Percentiles rank a stretch among this genome's conserved stretches.
These are phyloP conservation scores for Agaricus bisporus DNA, from an alignment of 768 basidiomycete genomes.

Conservation along the genomic window DNA sequence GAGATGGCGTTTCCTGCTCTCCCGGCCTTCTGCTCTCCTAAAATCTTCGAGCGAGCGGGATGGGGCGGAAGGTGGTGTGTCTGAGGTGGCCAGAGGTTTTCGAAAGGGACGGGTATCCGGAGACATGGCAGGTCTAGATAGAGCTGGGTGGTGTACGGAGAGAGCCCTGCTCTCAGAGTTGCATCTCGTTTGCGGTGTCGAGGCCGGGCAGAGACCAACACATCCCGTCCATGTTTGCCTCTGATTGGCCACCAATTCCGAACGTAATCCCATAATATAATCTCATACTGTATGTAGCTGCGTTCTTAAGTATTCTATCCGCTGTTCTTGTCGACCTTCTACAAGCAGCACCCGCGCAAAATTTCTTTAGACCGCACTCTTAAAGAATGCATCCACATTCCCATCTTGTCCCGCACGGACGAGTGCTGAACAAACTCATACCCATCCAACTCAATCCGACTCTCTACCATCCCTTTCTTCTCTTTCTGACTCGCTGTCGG, in stretches of 20 bases:
- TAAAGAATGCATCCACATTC: neutral
- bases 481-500: slow-evolving; percentile 6
- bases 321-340: too few species aligned
- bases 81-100: neutral
- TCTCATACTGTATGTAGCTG: neutral
- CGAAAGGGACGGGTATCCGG: neutral
- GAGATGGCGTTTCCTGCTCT: slow-evolving; percentile 53
- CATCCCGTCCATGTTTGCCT: neutral
- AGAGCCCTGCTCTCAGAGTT: slow-evolving; percentile 32
- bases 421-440: neutral
- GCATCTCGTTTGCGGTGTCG: slow-evolving; percentile 18
- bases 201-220: neutral
- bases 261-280: neutral
- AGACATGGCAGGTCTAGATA: slow-evolving; percentile 6
- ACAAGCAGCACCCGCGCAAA: slow-evolving; percentile 2
- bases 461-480: slow-evolving; percentile 1
- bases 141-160: slow-evolving; percentile 12
- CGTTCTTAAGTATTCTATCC: neutral
- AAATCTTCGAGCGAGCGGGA: slow-evolving; percentile 61
- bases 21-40: slow-evolving; percentile 55
- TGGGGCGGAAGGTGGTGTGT: neutral
- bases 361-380: neutral
- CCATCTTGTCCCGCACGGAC: slow-evolving; percentile 10
- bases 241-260: slow-evolving; percentile 2
- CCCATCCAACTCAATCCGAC: neutral